These are phyloP conservation scores for Casuarina equisetifolia DNA, from an alignment of 306 rosid genomes.

Conservation along the genomic window DNA sequence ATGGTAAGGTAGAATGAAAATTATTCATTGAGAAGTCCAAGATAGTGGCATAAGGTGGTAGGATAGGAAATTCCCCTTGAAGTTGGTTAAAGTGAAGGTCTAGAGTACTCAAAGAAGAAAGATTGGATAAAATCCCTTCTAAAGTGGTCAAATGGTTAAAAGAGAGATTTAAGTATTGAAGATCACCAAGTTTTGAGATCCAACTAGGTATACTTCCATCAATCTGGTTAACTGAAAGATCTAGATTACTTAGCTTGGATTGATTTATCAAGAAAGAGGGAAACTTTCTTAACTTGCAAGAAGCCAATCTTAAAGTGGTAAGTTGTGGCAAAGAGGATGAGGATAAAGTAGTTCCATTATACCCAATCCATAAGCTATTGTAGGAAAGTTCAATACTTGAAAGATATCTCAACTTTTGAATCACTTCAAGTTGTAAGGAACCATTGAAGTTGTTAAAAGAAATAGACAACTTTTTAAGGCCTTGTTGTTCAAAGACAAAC, in stretches of 20 bases:
- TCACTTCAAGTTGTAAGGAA: background rate
- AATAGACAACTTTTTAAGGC: background rate
- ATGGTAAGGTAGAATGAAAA: background rate
- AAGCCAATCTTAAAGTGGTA: conserved; percentile 31
- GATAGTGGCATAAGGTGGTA: background rate
- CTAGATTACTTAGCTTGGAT: background rate
- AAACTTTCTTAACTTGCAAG: conserved; percentile 24
- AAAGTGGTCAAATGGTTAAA: background rate
- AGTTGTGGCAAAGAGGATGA: conserved; percentile 6
- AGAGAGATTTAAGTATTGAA: background rate
- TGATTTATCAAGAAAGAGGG: conserved; percentile 37
- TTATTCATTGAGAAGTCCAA: conserved; percentile 31
- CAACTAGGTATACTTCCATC: conserved; percentile 34
- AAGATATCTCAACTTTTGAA: conserved; percentile 29
- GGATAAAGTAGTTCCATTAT: background rate
- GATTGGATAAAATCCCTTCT: background rate
- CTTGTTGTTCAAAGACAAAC: background rate
- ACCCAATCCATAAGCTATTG: conserved; percentile 27
- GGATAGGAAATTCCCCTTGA: conserved; percentile 17
- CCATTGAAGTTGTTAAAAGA: conserved; percentile 34
- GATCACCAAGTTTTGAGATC: conserved; percentile 7
- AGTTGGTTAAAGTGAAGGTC: conserved; percentile 42
- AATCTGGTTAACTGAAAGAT: conserved; percentile 39
- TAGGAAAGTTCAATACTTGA: conserved; percentile 36
- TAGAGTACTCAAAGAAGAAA: background rate